Percentiles rank a stretch among this genome's conserved stretches.
Evolutionary conservation across 805 yeast genomes (phyloP).

Genomic region (Metschnikowia matae): DNA sequence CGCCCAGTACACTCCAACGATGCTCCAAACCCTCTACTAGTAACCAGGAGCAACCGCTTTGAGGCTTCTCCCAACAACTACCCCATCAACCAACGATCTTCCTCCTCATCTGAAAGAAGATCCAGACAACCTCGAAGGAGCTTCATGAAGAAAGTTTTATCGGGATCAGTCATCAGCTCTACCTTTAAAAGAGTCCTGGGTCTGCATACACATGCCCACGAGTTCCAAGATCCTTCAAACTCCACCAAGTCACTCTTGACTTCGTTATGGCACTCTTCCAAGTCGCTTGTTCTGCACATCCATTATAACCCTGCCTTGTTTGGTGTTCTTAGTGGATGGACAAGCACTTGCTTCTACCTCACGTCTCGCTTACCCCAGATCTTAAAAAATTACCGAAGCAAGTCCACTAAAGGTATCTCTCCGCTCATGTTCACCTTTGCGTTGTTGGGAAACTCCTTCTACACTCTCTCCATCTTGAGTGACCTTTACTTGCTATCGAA

Average conservation of each 20-base stretch:
- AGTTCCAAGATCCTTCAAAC: not conserved
- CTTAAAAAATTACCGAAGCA: conserved; percentile 23
- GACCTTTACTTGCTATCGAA: conserved; percentile 26
- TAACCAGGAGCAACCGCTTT: conserved; percentile 22
- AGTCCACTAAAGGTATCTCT: conserved; percentile 35
- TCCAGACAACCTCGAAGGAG: conserved; percentile 5
- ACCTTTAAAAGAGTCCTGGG: conserved; percentile 12
- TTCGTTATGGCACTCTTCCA: not conserved
- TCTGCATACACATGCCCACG: not conserved
- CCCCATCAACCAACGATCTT: conserved; percentile 6
- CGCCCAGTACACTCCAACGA: conserved; percentile 17
- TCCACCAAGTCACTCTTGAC: not conserved
- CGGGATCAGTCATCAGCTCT: conserved; percentile 14
- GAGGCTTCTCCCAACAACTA: conserved; percentile 13
- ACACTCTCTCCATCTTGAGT: conserved; percentile 29
- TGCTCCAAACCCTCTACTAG: conserved; percentile 6
- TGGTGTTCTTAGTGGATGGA: conserved; percentile 34
- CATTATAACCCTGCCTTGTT: conserved; percentile 11
- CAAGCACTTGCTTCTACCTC: conserved; percentile 29
- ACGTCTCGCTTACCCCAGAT: conserved; percentile 37
- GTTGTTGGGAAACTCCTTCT: conserved; percentile 33
- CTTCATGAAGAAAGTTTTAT: conserved; percentile 11
- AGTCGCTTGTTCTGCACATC: not conserved
- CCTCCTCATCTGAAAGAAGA: conserved; percentile 7
- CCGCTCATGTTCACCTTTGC: conserved; percentile 33